These are phyloP conservation scores for Gentiana straminea DNA, from an alignment of 257 asterid genomes.

Conservation along the genomic window DNA sequence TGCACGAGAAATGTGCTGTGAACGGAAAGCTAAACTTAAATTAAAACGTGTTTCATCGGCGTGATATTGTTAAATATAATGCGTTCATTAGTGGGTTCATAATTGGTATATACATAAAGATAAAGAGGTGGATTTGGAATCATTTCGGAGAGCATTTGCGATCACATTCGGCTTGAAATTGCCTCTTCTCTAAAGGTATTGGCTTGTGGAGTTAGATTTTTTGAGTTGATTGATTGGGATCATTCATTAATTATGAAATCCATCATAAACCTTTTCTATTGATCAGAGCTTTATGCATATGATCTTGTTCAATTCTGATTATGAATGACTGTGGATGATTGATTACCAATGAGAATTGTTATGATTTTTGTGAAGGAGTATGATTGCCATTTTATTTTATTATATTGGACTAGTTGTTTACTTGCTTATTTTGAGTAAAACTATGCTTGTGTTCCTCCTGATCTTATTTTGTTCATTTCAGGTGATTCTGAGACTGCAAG, in stretches of 20 bases:
- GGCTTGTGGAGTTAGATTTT: not conserved
- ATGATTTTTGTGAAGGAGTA: no score
- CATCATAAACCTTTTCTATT: not conserved
- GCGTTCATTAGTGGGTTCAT: not conserved
- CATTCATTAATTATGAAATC: no score
- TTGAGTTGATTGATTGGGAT: no score
- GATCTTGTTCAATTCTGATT: not conserved
- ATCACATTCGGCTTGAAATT: slow-evolving; percentile 16
- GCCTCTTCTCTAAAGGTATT: slow-evolving; percentile 13
- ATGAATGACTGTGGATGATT: no score
- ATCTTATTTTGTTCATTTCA: not conserved
- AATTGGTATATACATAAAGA: slow-evolving; percentile 2
- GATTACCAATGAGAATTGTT: no score
- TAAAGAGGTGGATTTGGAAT: slow-evolving; percentile 5
- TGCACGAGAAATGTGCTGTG: slow-evolving; percentile 42
- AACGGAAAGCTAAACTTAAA: slow-evolving; percentile 28
- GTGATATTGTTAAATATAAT: not conserved
- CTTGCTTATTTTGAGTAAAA: not conserved
- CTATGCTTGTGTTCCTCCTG: not conserved
- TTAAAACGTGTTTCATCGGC: slow-evolving; percentile 6
- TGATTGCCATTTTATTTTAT: not conserved
- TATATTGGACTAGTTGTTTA: no score
- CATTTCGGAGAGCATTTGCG: slow-evolving; percentile 6
- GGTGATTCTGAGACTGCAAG: slow-evolving; percentile 29
- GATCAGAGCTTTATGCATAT: not conserved